Percentiles rank a stretch among this genome's conserved stretches.
Conservation (phyloP, 106 monocot genomes). For the Dactylorhiza incarnata region DNA sequence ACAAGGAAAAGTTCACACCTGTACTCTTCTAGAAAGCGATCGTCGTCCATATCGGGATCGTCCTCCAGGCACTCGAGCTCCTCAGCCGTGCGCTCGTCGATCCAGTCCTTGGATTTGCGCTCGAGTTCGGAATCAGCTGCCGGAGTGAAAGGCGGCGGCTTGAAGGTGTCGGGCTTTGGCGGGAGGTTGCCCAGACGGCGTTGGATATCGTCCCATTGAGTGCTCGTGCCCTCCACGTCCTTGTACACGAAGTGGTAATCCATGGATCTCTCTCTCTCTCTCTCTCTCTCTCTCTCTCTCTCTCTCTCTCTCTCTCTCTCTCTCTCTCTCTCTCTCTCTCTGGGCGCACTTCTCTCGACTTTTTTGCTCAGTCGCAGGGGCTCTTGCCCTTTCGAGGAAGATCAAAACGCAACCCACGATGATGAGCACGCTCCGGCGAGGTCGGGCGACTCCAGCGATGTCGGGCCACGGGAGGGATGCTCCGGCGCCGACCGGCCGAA, state of each 20-base stretch:
- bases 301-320: neutral
- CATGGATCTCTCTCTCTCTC: conserved; percentile 15
- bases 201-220: conserved; percentile 98
- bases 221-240: conserved; percentile 84
- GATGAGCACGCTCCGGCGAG: too few species aligned
- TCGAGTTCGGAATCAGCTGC: conserved; percentile 41
- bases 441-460: too few species aligned
- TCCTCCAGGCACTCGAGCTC: conserved; percentile 91
- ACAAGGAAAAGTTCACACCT: conserved; percentile 23
- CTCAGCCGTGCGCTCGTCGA: conserved; percentile 62
- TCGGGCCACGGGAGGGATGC: too few species aligned
- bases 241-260: conserved; percentile 92
- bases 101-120: conserved; percentile 65
- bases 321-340: neutral
- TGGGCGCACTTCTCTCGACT: too few species aligned
- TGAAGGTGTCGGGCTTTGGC: conserved; percentile 76
- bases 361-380: too few species aligned
- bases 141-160: conserved; percentile 61
- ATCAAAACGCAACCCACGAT: too few species aligned
- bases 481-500: too few species aligned
- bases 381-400: too few species aligned
- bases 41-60: conserved; percentile 68
- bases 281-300: neutral
- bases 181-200: conserved; percentile 83
- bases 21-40: conserved; percentile 90